Evolutionary conservation across 371 early-diverging fungal genomes (phyloP).

Genomic region (Mortierella sp.): DNA sequence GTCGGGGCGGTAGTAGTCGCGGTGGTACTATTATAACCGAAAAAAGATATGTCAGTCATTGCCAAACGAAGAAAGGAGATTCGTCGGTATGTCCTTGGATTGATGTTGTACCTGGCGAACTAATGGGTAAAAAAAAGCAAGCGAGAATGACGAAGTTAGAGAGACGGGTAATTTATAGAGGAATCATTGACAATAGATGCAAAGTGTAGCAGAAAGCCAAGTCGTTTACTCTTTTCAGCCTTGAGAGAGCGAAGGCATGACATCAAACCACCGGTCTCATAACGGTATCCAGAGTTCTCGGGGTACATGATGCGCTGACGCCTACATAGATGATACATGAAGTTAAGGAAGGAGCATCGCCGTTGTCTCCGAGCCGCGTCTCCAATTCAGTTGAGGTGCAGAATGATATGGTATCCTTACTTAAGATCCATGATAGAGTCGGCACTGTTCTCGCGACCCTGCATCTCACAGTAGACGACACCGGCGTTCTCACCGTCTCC

Average conservation of each 20-base stretch:
- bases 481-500: conserved; percentile 62
- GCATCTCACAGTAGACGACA: conserved; percentile 63
- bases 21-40: conserved; percentile 64
- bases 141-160: neutral
- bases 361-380: neutral
- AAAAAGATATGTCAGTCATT: neutral
- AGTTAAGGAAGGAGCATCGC: neutral
- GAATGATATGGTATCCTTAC: conserved; percentile 12
- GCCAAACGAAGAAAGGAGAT: neutral
- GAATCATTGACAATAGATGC: neutral
- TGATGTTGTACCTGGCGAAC: conserved; percentile 43
- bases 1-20: conserved; percentile 77
- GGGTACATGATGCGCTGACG: conserved; percentile 75
- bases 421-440: conserved; percentile 37
- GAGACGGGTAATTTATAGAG: neutral
- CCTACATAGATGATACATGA: conserved; percentile 22
- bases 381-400: neutral
- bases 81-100: neutral
- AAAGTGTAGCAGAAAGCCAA: no score
- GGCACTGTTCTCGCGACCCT: conserved; percentile 59
- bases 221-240: conserved; percentile 70
- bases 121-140: conserved; percentile 5
- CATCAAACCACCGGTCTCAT: conserved; percentile 80
- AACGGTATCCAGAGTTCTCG: conserved; percentile 73
- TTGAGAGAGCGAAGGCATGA: conserved; percentile 72